Percentiles rank a stretch among this genome's conserved stretches.
Evolutionary conservation across 176 grass and related monocot species (phyloP).

Genomic region (Melocanna baccifera): DNA sequence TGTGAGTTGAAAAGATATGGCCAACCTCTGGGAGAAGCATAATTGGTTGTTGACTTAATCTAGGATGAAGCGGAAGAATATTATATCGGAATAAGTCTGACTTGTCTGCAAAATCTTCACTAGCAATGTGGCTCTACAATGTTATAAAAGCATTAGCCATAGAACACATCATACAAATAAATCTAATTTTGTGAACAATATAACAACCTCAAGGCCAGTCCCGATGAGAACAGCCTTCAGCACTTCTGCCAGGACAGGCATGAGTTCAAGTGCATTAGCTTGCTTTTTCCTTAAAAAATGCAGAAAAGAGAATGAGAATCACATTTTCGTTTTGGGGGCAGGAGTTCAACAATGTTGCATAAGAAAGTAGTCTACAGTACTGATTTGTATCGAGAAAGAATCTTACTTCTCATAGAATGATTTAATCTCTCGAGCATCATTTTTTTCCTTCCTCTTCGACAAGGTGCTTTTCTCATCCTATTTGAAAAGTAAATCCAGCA

Average conservation of each 20-base stretch:
- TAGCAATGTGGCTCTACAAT: conserved; percentile 43
- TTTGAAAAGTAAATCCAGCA: conserved; percentile 32
- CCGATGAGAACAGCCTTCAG: conserved; percentile 63
- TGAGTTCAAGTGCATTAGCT: conserved; percentile 47
- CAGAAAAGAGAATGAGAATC: conserved; percentile 11
- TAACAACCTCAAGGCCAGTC: conserved; percentile 53
- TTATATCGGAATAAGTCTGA: conserved; percentile 62
- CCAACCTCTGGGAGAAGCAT: conserved; percentile 90
- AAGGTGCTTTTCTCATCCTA: conserved; percentile 70
- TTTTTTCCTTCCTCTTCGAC: conserved; percentile 56
- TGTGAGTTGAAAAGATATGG: conserved; percentile 11
- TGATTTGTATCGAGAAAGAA: conserved; percentile 13
- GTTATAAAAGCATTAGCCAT: conserved; percentile 29
- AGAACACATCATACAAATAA: conserved; percentile 8
- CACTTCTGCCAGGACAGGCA: conserved; percentile 64
- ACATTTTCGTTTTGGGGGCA: background rate
- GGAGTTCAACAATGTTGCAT: background rate
- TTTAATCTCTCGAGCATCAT: conserved; percentile 78
- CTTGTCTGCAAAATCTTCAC: conserved; percentile 63
- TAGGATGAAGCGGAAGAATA: conserved; percentile 83
- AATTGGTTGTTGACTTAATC: conserved; percentile 62
- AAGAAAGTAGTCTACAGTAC: background rate
- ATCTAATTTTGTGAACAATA: conserved; percentile 16
- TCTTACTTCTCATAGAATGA: conserved; percentile 71
- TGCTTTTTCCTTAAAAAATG: conserved; percentile 60